These are phyloP conservation scores for Wickerhamiella azymoides DNA, from an alignment of 805 yeast genomes.

Conservation along the genomic window DNA sequence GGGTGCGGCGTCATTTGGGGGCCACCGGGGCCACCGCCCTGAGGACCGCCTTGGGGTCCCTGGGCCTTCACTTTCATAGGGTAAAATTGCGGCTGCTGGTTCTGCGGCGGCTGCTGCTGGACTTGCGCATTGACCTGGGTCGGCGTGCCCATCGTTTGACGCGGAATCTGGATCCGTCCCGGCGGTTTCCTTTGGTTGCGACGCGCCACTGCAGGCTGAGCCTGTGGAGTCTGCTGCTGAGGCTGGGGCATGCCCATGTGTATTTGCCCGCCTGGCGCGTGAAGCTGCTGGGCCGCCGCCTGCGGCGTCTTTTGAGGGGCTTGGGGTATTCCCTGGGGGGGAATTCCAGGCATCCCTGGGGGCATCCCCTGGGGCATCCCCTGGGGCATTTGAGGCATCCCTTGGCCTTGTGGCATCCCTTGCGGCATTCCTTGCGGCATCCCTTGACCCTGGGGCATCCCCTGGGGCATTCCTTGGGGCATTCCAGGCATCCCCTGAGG, in stretches of 20 bases:
- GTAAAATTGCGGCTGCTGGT: background rate
- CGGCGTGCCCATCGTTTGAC: constrained; percentile 1
- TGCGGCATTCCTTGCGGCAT: background rate
- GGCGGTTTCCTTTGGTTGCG: constrained; percentile 6
- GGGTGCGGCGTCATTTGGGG: too few relatives aligned
- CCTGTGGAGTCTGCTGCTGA: background rate
- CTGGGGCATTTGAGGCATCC: background rate
- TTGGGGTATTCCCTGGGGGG: background rate
- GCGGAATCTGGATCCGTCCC: constrained; percentile 9
- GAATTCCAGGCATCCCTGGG: too few relatives aligned
- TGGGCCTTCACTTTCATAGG: background rate
- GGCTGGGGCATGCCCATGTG: background rate
- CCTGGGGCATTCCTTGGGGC: background rate
- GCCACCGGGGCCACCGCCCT: too few relatives aligned
- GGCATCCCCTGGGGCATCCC: too few relatives aligned
- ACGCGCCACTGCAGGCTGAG: background rate
- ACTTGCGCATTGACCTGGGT: constrained; percentile 11
- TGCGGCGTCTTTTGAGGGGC: background rate
- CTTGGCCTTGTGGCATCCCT: background rate
- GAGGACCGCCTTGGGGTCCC: background rate
- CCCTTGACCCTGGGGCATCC: background rate
- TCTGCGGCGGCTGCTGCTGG: constrained; percentile 11
- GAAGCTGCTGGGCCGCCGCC: background rate
- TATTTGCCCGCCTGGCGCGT: too few relatives aligned
- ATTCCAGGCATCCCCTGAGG: background rate